Conservation (phyloP, 2,329 filamentous ascomycete species). For the Trichoderma sp. region DNA sequence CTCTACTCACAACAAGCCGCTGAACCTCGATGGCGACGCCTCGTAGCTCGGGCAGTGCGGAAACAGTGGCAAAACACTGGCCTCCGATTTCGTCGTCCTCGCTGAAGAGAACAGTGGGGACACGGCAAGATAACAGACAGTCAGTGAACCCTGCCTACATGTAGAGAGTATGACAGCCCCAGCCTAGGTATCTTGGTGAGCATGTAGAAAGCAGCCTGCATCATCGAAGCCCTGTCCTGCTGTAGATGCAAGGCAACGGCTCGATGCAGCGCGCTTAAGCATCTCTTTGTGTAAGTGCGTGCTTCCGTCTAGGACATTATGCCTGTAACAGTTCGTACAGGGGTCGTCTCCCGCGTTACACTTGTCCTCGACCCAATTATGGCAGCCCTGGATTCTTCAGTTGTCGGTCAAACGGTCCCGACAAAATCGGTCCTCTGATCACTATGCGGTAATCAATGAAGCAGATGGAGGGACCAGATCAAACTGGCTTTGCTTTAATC, state of each 20-base stretch:
- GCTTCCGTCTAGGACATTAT: background rate
- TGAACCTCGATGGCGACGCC: background rate
- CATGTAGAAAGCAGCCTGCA: background rate
- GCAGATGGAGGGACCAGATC: background rate
- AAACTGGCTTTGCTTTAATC: no score
- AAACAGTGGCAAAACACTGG: conserved; percentile 4
- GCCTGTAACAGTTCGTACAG: background rate
- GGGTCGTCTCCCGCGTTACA: background rate
- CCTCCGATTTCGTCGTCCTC: background rate
- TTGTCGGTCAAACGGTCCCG: background rate
- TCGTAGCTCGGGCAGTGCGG: conserved; percentile 1
- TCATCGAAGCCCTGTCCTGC: background rate
- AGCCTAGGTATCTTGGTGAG: background rate
- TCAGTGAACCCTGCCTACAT: background rate
- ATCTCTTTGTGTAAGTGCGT: background rate
- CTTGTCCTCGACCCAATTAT: background rate
- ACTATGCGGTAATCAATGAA: background rate
- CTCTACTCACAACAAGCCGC: background rate
- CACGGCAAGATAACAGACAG: conserved; percentile 4
- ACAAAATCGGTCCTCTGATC: background rate
- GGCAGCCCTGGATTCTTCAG: background rate
- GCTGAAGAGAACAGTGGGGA: background rate
- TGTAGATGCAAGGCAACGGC: background rate
- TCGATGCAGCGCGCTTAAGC: background rate
- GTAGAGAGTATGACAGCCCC: background rate